Base-by-base conservation (phyloP, 257 asterid genomes). In the Lycium barbarum region DNA sequence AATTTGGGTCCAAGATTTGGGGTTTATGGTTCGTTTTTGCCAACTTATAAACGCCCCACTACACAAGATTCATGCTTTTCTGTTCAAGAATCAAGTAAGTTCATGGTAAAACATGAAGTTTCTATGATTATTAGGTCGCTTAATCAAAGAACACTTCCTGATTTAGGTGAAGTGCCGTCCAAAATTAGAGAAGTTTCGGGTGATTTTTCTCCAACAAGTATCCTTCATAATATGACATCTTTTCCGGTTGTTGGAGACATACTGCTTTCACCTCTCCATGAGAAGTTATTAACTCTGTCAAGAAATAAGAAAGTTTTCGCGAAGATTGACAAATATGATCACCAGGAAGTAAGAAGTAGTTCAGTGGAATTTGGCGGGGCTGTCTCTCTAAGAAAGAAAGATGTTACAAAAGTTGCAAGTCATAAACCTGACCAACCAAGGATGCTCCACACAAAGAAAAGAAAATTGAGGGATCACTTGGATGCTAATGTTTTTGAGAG, bases 1-100 rank as follows among this genome's bases (percentile, higher is more conserved):
- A 92, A 89, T 85, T 89, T 94, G 93, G 99, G 99, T 94, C 87
- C 98, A 80, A 93, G 88, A 86, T 95, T 61, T 90, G 99, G 99
- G 86, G 98, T 92, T 53, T 95, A 95, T 84, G 99, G 98, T 83
- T 93, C 99, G 1, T 95, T 95, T 87, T 87, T 95, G 76, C 98
- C 96, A 84, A 90, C 88, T 53, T 74, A 90, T 73, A 96, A 91
- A 83, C 96, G 98, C 62, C 92, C 97, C 22, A 97, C n/a, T n/a
- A n/a, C 98, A 85, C 88, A 89, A 89, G 91, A 88, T 12, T 54
- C 89, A 70, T 59, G 58, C 40, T 59, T 86, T 83, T 88, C 90
- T 74, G 88, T 85, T 59, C 86, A 88, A 89, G 90, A 85, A 84
- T 80, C 89, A 13, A 93, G 88, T 79, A 88, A 87, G 78, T 83